Evolutionary conservation across 768 basidiomycete genomes (phyloP), one percentile per base, ranked within the genome.

Genomic region (Dendrothele bispora): DNA sequence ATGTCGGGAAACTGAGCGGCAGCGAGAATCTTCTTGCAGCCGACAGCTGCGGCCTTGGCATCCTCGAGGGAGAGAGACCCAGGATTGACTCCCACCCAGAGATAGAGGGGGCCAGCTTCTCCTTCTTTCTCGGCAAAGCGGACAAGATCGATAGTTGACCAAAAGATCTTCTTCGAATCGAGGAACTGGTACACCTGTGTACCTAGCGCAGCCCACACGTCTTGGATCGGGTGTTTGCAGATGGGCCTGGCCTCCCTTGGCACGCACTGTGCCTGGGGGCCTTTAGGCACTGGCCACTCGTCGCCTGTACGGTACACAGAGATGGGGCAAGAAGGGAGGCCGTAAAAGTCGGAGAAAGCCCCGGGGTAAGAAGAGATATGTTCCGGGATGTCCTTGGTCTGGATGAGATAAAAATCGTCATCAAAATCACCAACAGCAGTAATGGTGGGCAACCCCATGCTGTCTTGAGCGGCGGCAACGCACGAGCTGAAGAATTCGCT

Each of bases 11-110:
- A 56, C 20, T 50, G 18, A n/a, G 18, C 28, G 38, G n/a, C n/a
- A n/a, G n/a, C n/a, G n/a, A 72, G 63, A 43, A 72, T 58, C 15
- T 46, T 35, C 39, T 59, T 50, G 64, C 56, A 48, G 48, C 32
- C 41, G 7, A 34, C 40, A 35, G 65, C 67, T 22, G 59, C 61
- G 12, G 36, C 55, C 39, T 52, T 37, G 41, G 70, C 71, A 35
- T 27, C 48, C 3, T 62, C 54, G 55, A 43, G 54, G 51, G 50
- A 28, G 51, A 70, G 55, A 40, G 67, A 51, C 8, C 34, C 25
- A 28, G 69, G 69, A 42, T 41, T 46, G 12, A 72, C 67, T 14
- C 70, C 64, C 5, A 72, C 49, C 55, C 50, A 61, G n/a, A 69
- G 43, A 40, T 63, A n/a, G 37, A 62, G 41, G 6, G 51, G 47